Conservation (phyloP, 306 rosid genomes). For the Fragaria nilgerrensis region DNA sequence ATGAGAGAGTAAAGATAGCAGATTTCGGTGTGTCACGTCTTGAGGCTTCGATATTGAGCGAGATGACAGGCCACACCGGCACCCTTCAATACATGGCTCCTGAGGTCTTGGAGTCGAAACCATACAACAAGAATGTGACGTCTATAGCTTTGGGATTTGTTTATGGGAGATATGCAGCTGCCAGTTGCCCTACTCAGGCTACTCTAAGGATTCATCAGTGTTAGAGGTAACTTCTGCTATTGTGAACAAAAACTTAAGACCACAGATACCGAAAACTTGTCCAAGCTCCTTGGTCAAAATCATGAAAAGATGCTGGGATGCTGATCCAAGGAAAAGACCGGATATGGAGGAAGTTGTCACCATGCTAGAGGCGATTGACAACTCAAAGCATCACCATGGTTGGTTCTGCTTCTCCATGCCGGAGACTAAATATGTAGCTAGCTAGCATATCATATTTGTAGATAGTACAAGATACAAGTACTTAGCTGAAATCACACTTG, state of each 20-base stretch:
- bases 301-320: slow-evolving; percentile 21
- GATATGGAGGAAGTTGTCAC: slow-evolving; percentile 18
- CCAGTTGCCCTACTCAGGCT: not conserved
- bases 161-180: slow-evolving; percentile 25
- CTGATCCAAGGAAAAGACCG: slow-evolving; percentile 17
- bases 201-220: not conserved
- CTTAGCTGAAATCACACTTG: too few relatives aligned
- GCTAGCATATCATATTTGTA: not conserved
- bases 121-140: slow-evolving; percentile 18
- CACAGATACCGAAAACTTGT: slow-evolving; percentile 16
- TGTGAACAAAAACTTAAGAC: not conserved
- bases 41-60: not conserved
- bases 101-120: slow-evolving; percentile 12
- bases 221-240: not conserved
- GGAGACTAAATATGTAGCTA: not conserved
- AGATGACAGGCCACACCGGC: slow-evolving; percentile 17
- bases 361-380: slow-evolving; percentile 1
- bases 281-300: slow-evolving; percentile 13
- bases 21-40: slow-evolving; percentile 6
- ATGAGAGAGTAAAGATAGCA: not conserved
- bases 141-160: slow-evolving; percentile 22
- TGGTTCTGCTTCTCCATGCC: not conserved
- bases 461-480: not conserved
- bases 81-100: slow-evolving; percentile 13
- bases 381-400: not conserved